Evolutionary conservation across 2,329 filamentous ascomycete species (phyloP), one percentile per base, ranked within the genome.

Genomic region (Botrytis fragariae): DNA sequence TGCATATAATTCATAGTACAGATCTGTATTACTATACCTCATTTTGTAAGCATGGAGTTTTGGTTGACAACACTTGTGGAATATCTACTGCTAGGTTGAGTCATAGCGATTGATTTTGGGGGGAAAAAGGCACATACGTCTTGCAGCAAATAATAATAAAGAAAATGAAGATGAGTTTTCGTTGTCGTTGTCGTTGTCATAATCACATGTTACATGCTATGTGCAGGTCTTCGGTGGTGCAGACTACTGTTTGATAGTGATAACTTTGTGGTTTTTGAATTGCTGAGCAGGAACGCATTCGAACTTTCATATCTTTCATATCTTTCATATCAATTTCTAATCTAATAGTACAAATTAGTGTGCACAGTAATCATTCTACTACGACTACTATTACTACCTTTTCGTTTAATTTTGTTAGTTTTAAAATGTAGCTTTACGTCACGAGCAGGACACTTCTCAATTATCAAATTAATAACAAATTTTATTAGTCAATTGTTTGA

Each of bases 11-110:
- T 61, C 9, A 48, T 61, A 29, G 42, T 48, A 72, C 37, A 35
- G 39, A 42, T 72, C 20, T 72, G 51, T 68, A 60, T 67, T 48
- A 72, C 37, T 72, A 72, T 68, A 68, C 42, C n/a, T 72, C 25
- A 51, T 39, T 37, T 67, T 57, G 48, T 44, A 51, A 68, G 62
- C 51, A 60, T 72, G 70, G 70, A 37, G 62, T 72, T 60, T 72
- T 57, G 37, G 62, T 57, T 57, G 51, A 29, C 35, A 37, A 69
- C 48, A 57, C 48, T 57, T 69, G 35, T 25, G 44, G 61, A 29
- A 67, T 29, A 32, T 67, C 39, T 57, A 67, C 48, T 54, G 48
- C 29, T 45, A 39, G 39, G 44, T 67, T 57, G n/a, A 65, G 22
- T 16, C 20, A 29, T 60, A 25, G 22, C 37, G 39, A 22, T 68